Evolutionary conservation across 306 rosid genomes (phyloP), one percentile per base, ranked within the genome.

Genomic region (Trifolium fragiferum): DNA sequence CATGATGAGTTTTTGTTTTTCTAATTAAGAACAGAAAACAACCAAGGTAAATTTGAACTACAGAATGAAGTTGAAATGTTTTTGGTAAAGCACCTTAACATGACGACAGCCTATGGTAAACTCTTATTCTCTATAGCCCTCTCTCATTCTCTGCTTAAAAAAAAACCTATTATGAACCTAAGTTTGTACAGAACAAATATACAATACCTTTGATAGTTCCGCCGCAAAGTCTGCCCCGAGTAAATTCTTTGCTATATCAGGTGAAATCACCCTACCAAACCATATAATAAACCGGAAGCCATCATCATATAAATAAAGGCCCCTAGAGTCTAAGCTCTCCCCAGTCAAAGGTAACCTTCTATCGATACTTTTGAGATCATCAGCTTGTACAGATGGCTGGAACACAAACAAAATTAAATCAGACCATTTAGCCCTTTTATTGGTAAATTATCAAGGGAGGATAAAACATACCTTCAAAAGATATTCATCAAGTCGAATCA

Each of bases 201-300:
- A 64, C 27, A 73, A 79, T 87, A 95, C 99, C 99, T 90, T 90
- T n/a, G 97, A 95, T 76, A 90, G 80, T 70, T 95, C 99, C n/a
- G 97, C 90, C 1, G 96, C 96, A 76, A 89, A 90, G 76, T 90
- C 99, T 41, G 85, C 76, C 77, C 98, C 99, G 20, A 90, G 97
- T 83, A 95, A 79, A 82, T 89, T 87, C 90, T 81, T 90, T n/a
- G 98, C 91, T 69, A 95, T 81, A 61, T 95, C 98, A 67, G 99
- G 98, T 23, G 96, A 87, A 84, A 92, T 93, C 67, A 81, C 95
- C 85, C 86, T 86, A 71, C 98, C 99, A 86, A 95, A 90, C 99
- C 99, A 95, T 76, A 87, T 25, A 83, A 90, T 66, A 83, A 84
- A 78, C 82, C 97, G 93, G 72, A 92, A 87, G 73, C 93, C 99